Evolutionary conservation across 2,329 filamentous ascomycete species (phyloP), one percentile per base, ranked within the genome.

Genomic region (Aspergillus fijiensis): DNA sequence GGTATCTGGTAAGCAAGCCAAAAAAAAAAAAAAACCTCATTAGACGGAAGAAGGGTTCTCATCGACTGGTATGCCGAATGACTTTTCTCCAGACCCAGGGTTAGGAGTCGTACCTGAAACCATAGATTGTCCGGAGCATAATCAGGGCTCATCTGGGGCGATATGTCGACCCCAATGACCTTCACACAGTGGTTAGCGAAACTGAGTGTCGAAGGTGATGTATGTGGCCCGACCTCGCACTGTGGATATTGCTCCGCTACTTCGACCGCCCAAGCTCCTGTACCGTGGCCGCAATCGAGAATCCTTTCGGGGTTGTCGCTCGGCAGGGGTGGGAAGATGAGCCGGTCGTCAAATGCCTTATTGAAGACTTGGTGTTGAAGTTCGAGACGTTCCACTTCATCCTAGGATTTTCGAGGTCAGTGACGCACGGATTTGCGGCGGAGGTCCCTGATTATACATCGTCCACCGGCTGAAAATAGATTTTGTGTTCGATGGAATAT

Each of bases 81-180:
- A 23, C 31, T 4, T 12, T 29, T 23, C 25, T 27, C 9, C 7
- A 31, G 21, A 10, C 14, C 25, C 19, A 33, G 9, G 48, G 45
- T 57, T 42, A 54, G 35, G 55, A 55, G 21, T 70, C 76, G 72
- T 70, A 81, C 80, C 73, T 91, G 87, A 57, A 91, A 80, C 69
- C 88, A 86, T 58, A 92, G 75, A 69, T 92, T 92, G 4, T 82
- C 78, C 19, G 89, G 87, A 5, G 80, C 73, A 65, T 86, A 84
- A 52, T 89, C 85, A 45, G 87, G 87, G 60, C 84, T 83, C 82
- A 88, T 87, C 67, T 88, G 85, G 27, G 89, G 88, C 67, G 86
- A 88, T 63, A 91, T 85, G 70, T 92, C 89, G 68, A 91, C 82
- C 10, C 86, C 89, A 64, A 88, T 80, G 10, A 91, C 87, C 89